A percentile compares a stretch with the other conserved stretches of the same genome.
Evolutionary conservation across 2,329 filamentous ascomycete genomes (phyloP).

Genomic region (Hymenoscyphus albidus): DNA sequence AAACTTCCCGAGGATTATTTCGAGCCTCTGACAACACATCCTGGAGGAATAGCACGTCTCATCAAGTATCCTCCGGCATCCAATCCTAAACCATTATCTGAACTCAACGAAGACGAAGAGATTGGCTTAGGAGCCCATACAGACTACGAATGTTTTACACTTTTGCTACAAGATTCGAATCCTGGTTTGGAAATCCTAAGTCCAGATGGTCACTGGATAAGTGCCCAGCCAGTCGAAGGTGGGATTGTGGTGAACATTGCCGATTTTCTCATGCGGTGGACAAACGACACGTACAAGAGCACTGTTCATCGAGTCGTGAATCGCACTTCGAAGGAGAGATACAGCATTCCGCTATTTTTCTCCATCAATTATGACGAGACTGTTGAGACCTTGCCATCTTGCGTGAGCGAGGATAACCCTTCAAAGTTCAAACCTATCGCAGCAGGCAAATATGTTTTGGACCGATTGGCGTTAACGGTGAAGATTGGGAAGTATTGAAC

Average conservation of each 20-base stretch:
- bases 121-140: constrained; percentile 46
- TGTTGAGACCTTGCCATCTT: constrained; percentile 31
- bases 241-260: constrained; percentile 51
- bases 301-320: constrained; percentile 55
- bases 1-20: constrained; percentile 41
- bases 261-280: constrained; percentile 48
- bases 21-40: constrained; percentile 40
- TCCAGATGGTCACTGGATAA: constrained; percentile 42
- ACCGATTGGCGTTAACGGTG: constrained; percentile 30
- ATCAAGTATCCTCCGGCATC: constrained; percentile 48
- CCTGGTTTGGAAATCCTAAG: constrained; percentile 51
- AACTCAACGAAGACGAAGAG: constrained; percentile 30
- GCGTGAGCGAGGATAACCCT: constrained; percentile 29
- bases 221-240: constrained; percentile 42
- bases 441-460: constrained; percentile 31
- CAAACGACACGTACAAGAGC: constrained; percentile 49
- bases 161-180: constrained; percentile 49
- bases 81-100: constrained; percentile 27
- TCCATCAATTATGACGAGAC: constrained; percentile 34
- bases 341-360: constrained; percentile 55
- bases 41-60: constrained; percentile 43
- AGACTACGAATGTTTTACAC: constrained; percentile 54
- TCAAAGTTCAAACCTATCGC: constrained; percentile 32
- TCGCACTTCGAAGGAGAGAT: constrained; percentile 46
- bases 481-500: constrained; percentile 30